Conservation (phyloP, 2,329 filamentous ascomycete genomes). For the Sordariomycetes sp. region DNA sequence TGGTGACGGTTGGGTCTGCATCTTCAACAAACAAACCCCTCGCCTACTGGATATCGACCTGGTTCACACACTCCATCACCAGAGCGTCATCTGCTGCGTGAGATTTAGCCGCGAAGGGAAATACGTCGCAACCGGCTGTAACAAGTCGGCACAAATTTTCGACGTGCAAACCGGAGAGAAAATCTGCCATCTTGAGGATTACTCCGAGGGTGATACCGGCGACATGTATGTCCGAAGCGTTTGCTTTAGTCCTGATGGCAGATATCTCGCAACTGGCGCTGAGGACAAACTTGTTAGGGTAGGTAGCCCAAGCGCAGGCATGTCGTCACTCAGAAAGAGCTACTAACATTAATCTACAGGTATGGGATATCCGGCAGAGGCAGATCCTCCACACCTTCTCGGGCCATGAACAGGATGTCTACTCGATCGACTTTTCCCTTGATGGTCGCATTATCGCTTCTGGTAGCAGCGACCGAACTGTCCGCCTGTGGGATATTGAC, state of each 20-base stretch:
- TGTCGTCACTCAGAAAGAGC: slow-evolving; percentile 2
- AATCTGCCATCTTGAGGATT: slow-evolving; percentile 83
- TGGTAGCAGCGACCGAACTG: slow-evolving; percentile 87
- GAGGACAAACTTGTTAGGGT: slow-evolving; percentile 96
- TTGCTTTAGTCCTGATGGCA: slow-evolving; percentile 95
- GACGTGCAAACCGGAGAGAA: slow-evolving; percentile 82
- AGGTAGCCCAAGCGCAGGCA: slow-evolving; percentile 24
- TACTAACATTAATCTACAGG: slow-evolving; percentile 35
- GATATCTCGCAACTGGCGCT: slow-evolving; percentile 87
- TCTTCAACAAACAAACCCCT: slow-evolving; percentile 88
- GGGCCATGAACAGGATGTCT: slow-evolving; percentile 98
- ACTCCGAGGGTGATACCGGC: slow-evolving; percentile 73
- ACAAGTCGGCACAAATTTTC: slow-evolving; percentile 96
- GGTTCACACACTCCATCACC: slow-evolving; percentile 83
- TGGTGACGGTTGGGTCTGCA: slow-evolving; percentile 86
- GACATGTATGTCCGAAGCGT: slow-evolving; percentile 97
- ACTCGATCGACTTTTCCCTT: slow-evolving; percentile 87
- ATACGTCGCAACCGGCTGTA: slow-evolving; percentile 93
- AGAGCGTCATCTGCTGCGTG: slow-evolving; percentile 97
- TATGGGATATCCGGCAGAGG: slow-evolving; percentile 84
- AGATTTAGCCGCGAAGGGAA: slow-evolving; percentile 93
- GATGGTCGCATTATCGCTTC: slow-evolving; percentile 93
- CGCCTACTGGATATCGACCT: slow-evolving; percentile 88
- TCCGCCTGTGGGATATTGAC: slow-evolving; percentile 93
- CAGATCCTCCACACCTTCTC: slow-evolving; percentile 86